Evolutionary conservation across 768 basidiomycete genomes (phyloP).

Genomic region (Collybia mongolica): DNA sequence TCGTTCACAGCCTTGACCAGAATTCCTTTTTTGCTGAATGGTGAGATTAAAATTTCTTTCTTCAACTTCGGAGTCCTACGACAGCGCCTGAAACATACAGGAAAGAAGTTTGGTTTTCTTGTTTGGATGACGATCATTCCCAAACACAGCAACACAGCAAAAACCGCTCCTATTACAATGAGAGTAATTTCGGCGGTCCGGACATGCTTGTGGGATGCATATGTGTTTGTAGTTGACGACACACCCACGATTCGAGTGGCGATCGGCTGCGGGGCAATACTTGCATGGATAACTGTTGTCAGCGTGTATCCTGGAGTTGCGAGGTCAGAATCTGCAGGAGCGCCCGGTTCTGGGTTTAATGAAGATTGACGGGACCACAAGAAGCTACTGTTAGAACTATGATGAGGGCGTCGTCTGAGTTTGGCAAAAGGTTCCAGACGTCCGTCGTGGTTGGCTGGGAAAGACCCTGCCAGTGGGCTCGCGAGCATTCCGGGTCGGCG

Average conservation of each 20-base stretch:
- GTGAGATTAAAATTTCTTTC: no score
- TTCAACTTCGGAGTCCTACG: no score
- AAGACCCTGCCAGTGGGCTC: no score
- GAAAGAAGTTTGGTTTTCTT: no score
- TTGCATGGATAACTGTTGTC: conserved; percentile 16
- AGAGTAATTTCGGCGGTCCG: background rate
- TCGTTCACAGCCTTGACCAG: conserved; percentile 3
- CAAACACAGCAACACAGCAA: background rate
- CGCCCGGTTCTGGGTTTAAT: no score
- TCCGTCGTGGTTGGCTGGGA: no score
- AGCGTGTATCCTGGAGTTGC: conserved; percentile 8
- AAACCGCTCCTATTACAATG: conserved; percentile 2
- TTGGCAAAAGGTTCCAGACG: no score
- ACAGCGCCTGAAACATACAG: no score
- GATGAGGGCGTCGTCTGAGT: no score
- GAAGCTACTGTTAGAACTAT: no score
- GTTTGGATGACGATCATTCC: background rate
- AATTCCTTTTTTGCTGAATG: background rate
- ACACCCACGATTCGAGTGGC: background rate
- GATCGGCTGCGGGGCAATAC: conserved; percentile 11
- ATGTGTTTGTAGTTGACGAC: background rate
- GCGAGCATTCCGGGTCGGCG: no score
- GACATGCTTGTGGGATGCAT: background rate
- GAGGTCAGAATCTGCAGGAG: background rate
- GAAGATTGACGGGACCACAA: no score